A percentile compares a stretch with the other conserved stretches of the same genome.
Evolutionary conservation across 805 yeast genomes (phyloP).

Genomic region (Kregervanrija fluxuum): DNA sequence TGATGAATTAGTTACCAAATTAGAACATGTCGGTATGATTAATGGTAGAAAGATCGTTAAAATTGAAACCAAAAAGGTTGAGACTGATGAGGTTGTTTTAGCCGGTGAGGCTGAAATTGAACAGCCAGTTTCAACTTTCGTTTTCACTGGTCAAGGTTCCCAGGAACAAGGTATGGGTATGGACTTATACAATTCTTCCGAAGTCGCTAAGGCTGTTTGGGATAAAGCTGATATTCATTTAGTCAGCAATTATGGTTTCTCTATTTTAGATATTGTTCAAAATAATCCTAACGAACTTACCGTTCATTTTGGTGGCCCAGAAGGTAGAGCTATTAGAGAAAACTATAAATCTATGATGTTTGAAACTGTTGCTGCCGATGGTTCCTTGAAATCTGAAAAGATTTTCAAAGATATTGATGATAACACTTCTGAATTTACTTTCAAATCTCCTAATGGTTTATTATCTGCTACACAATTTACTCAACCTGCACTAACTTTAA

Average conservation of each 20-base stretch:
- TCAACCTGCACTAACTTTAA: conserved; percentile 96
- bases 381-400: conserved; percentile 80
- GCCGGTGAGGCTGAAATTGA: conserved; percentile 97
- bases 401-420: conserved; percentile 89
- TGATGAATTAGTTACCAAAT: conserved; percentile 75
- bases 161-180: conserved; percentile 99
- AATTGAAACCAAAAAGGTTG: conserved; percentile 80
- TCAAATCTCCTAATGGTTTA: conserved; percentile 89
- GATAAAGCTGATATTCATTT: conserved; percentile 95
- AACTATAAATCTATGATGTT: conserved; percentile 97
- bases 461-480: conserved; percentile 98
- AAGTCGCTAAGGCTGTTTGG: conserved; percentile 94
- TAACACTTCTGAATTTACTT: conserved; percentile 76
- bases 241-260: conserved; percentile 91
- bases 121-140: conserved; percentile 94
- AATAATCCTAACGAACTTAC: conserved; percentile 95
- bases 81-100: conserved; percentile 70
- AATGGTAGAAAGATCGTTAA: conserved; percentile 96
- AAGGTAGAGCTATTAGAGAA: conserved; percentile 90
- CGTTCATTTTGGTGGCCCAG: conserved; percentile 95
- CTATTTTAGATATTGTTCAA: conserved; percentile 89
- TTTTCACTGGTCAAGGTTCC: conserved; percentile 99
- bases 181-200: conserved; percentile 89
- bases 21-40: conserved; percentile 97
- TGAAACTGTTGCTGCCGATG: conserved; percentile 84